Conservation (phyloP, 305 asterid genomes). For the Lippia alba region DNA sequence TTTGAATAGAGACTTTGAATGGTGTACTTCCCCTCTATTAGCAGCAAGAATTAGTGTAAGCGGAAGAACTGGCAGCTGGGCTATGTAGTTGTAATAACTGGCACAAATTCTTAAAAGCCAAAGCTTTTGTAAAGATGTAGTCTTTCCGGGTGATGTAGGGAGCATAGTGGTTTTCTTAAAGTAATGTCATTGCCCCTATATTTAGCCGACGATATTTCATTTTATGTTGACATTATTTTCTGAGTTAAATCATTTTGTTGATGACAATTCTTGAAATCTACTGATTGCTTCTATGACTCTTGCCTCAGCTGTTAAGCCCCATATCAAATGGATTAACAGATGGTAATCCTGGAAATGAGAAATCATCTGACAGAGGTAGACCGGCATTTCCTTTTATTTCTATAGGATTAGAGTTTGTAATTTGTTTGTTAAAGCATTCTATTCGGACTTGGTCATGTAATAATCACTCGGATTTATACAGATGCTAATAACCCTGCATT, state of each 20-base stretch:
- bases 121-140: background rate
- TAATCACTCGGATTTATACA: conserved; percentile 1
- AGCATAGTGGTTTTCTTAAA: too few species aligned
- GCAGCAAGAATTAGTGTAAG: background rate
- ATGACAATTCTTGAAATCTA: background rate
- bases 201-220: background rate
- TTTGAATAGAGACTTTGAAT: background rate
- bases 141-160: background rate
- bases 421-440: background rate
- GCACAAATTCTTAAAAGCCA: background rate
- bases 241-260: background rate
- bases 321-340: conserved; percentile 36
- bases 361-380: conserved; percentile 31
- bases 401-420: background rate
- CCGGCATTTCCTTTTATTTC: conserved; percentile 16
- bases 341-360: background rate
- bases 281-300: conserved; percentile 26
- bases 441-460: background rate
- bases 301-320: conserved; percentile 41
- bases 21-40: background rate
- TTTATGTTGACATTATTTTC: background rate
- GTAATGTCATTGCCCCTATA: too few species aligned
- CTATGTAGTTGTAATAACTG: conserved; percentile 10
- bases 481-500: conserved; percentile 19
- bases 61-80: background rate